Evolutionary conservation across 2,329 filamentous ascomycete genomes (phyloP), one percentile per base, ranked within the genome.

Genomic region (Beauveria pseudobassiana): DNA sequence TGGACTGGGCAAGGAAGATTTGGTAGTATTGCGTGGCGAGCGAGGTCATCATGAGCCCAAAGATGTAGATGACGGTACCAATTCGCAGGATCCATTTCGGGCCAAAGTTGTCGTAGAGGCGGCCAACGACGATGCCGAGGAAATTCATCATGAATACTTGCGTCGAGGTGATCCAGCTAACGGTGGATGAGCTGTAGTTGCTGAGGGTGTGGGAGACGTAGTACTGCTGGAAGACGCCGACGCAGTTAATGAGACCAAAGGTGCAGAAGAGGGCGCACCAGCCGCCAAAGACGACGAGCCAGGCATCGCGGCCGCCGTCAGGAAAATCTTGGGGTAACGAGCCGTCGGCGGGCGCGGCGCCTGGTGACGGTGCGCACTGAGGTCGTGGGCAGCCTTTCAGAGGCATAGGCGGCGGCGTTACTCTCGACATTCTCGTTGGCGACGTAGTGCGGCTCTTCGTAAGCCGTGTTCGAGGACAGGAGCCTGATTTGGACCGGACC

Each of bases 31-130:
- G 54, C 2, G 65, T 71, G 5, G 74, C 73, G 10, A 88, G 73
- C 18, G 80, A 83, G 0, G 81, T 77, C 84, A 88, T 87, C 83
- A 88, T 87, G 20, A 88, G 72, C 26, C 84, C 82, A 51, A 88
- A 82, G 64, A 88, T 77, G 70, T 87, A 83, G 62, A 82, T 70
- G 63, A 86, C 66, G 5, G 79, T 80, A 34, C 85, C 85, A 57
- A 73, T 66, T 20, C 80, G 64, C 16, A 88, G 73, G 4, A 90
- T 74, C 63, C 77, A 82, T 45, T 79, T 78, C 0, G 87, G 85
- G 1, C 88, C 88, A 65, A 84, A 83, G 64, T 78, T 82, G 70
- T 91, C 88, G 66, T 83, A 89, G 12, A 88, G 52, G 46, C 81
- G 83, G 1, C 88, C 88, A 56, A 80, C 77, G 16, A 76, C 64